These are phyloP conservation scores for Vickermania ingenoplastis DNA, from an alignment of 208 protist species.

Conservation along the genomic window DNA sequence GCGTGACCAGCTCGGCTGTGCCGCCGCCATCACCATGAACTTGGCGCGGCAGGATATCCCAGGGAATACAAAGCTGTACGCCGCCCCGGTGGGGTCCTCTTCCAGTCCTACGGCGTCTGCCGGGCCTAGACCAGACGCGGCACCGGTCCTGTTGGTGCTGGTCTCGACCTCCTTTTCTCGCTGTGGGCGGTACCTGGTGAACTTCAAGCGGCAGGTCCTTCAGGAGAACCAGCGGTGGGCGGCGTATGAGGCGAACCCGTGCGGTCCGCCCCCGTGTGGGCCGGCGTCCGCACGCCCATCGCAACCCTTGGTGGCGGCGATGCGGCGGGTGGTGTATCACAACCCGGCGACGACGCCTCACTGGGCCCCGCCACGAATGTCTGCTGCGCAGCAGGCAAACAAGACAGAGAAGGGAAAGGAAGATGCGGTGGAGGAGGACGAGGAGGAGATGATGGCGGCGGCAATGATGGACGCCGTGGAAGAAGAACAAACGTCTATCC, in stretches of 20 bases:
- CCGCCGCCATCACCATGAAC: slow-evolving; percentile 57
- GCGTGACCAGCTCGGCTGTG: slow-evolving; percentile 38
- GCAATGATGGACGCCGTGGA: too few species aligned
- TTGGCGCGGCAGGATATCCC: slow-evolving; percentile 31
- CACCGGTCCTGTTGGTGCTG: slow-evolving; percentile 13
- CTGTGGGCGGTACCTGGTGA: slow-evolving; percentile 25
- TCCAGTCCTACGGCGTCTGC: background rate
- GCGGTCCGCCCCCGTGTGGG: background rate
- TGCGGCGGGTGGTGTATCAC: slow-evolving; percentile 66
- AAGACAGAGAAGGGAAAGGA: background rate
- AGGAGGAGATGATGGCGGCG: too few species aligned
- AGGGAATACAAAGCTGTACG: slow-evolving; percentile 16
- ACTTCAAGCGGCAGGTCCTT: slow-evolving; percentile 10
- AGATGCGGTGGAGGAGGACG: background rate
- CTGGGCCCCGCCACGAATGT: slow-evolving; percentile 53
- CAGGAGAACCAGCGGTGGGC: slow-evolving; percentile 2
- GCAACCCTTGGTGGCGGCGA: slow-evolving; percentile 19
- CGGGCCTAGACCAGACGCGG: background rate
- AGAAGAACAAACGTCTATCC: too few species aligned
- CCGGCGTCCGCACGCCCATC: background rate
- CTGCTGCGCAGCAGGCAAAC: slow-evolving; percentile 12
- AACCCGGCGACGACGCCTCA: slow-evolving; percentile 66
- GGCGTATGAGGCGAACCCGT: background rate
- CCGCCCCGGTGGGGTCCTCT: slow-evolving; percentile 2
- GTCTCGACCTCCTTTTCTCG: slow-evolving; percentile 21